phyloP scores from a whole-genome alignment of 2,329 filamentous ascomycete genomes.

The Trichoderma oligosporum region DNA sequence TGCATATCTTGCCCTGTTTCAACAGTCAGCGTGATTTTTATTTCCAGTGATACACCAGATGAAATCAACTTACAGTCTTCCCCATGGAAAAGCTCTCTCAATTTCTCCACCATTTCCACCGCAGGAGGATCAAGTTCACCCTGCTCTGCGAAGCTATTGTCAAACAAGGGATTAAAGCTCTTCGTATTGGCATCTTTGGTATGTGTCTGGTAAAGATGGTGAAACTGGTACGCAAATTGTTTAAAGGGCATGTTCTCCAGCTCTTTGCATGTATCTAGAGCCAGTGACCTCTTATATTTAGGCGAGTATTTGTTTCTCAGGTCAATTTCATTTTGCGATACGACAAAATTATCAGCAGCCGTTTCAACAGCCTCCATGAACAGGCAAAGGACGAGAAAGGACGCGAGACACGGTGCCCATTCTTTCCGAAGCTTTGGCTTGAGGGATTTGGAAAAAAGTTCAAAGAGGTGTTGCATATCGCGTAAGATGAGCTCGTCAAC shows the following conservation, averaged over 20 bases:
- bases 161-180: conserved; percentile 55
- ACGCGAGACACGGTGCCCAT: conserved; percentile 55
- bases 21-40: conserved; percentile 15
- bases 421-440: conserved; percentile 51
- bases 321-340: conserved; percentile 49
- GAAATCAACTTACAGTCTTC: conserved; percentile 41
- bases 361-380: conserved; percentile 57
- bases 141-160: conserved; percentile 39
- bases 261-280: conserved; percentile 46
- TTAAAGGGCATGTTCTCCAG: conserved; percentile 58
- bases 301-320: conserved; percentile 37
- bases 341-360: conserved; percentile 50
- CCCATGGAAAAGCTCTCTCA: conserved; percentile 45
- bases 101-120: conserved; percentile 42
- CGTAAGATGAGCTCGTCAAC: conserved; percentile 52
- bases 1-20: conserved; percentile 36
- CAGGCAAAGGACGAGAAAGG: conserved; percentile 54
- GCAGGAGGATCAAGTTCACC: conserved; percentile 46
- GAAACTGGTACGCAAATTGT: conserved; percentile 58
- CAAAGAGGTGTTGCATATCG: conserved; percentile 51
- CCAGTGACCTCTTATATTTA: conserved; percentile 40
- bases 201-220: conserved; percentile 57
- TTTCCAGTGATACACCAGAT: neutral
- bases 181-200: conserved; percentile 45
- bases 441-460: conserved; percentile 49